Evolutionary conservation across 768 basidiomycete species (phyloP), one percentile per base, ranked within the genome.

Genomic region (Nidularia sp.): DNA sequence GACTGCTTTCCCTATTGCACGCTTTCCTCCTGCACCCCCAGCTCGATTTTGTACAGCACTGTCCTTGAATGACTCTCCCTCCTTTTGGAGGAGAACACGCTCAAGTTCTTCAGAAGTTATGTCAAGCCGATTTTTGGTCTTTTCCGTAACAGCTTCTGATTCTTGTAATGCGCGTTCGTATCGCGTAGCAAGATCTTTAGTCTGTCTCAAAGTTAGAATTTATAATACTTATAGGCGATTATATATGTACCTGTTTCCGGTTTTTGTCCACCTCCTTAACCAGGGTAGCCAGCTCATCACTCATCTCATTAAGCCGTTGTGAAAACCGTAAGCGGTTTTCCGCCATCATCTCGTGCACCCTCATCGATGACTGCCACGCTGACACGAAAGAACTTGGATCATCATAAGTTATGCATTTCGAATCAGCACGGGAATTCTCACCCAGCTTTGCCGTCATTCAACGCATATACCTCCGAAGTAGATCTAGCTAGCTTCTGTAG

Each of bases 391-490:
- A 66, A 33, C 79, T 72, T 53, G 4, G 45, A 43, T 18, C 66
- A 58, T 43, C 48, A 50, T 54, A 53, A 54, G 44, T 22, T 39
- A 6, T 47, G 50, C 12, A 51, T 43, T 25, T 53, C 36, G 46
- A 41, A 18, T 9, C 1, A 36, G 31, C 9, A 39, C 3, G n/a
- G 15, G 33, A 6, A 55, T 13, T 65, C 83, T 59, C 63, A 96
- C 93, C 97, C 97, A 50, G 95, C 93, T 71, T 98, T 98, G 54
- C 93, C 94, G 52, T 98, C 97, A 57, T 82, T 86, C 67, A 87
- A 72, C 2, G 86, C 77, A 69, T 99, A 98, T 4, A 79, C 78
- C 50, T 98, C 94, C 7, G 86, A 77, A 9, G 91, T 90, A 47
- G 78, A 74, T 54, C 87, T 80, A 18, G 89, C 80, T 32, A 97